A percentile compares a stretch with the other conserved stretches of the same genome.
phyloP scores from a whole-genome alignment of 2,329 filamentous ascomycete species.

The Diaporthe sp. region DNA sequence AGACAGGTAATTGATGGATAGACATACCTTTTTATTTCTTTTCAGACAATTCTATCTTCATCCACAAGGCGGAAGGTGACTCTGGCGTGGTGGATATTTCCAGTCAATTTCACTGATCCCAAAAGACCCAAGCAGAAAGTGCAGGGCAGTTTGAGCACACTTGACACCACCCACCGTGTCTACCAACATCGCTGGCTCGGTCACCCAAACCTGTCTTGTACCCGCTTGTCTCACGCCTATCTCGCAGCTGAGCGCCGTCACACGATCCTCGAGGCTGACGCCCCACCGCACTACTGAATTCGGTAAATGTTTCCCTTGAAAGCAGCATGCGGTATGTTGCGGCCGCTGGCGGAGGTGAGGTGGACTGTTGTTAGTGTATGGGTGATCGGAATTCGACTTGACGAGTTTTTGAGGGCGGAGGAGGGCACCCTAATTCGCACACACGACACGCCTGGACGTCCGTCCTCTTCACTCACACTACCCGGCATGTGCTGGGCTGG shows the following conservation, averaged over 20 bases:
- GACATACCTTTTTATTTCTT: slow-evolving; percentile 38
- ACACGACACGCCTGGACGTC: background rate
- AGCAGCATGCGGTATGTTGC: too few relatives aligned
- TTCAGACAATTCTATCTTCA: slow-evolving; percentile 38
- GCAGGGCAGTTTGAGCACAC: background rate
- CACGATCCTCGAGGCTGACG: background rate
- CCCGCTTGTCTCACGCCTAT: slow-evolving; percentile 5
- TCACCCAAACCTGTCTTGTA: slow-evolving; percentile 7
- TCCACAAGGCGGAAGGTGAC: slow-evolving; percentile 9
- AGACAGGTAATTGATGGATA: slow-evolving; percentile 39
- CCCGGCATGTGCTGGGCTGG: background rate
- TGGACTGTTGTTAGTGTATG: background rate
- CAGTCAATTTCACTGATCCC: background rate
- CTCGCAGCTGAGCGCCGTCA: slow-evolving; percentile 17
- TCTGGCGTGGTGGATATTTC: background rate
- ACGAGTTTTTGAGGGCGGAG: background rate
- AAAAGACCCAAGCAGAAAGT: background rate
- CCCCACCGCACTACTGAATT: background rate
- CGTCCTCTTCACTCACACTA: background rate
- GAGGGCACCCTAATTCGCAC: background rate
- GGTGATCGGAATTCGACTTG: background rate
- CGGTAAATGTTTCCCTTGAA: slow-evolving; percentile 24
- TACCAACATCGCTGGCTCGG: background rate
- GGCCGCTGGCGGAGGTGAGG: background rate
- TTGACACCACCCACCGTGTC: background rate